phyloP scores from a whole-genome alignment of 139 green algal species.

The Spirogloea muscicola region DNA sequence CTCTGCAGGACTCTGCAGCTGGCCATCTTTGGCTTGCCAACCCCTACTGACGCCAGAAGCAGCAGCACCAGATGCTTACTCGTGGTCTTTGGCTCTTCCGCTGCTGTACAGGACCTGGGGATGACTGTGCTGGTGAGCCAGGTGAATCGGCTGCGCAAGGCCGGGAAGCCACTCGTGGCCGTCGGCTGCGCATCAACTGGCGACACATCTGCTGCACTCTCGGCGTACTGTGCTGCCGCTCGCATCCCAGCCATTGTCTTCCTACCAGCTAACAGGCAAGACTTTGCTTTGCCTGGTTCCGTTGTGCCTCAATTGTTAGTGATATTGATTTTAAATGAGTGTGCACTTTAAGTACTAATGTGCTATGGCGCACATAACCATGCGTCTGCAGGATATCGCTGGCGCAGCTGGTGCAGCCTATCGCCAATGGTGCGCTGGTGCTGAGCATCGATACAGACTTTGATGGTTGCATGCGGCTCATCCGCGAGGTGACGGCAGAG shows the following conservation, averaged over 20 bases:
- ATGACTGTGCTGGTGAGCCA: constrained; percentile 98
- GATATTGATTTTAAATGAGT: too few species aligned
- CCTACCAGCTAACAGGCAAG: constrained; percentile 89
- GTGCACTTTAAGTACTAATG: too few species aligned
- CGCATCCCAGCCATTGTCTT: constrained; percentile 99
- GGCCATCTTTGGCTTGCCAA: too few species aligned
- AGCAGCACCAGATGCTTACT: too few species aligned
- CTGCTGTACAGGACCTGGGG: constrained; percentile 90
- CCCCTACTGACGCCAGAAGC: too few species aligned
- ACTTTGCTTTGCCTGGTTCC: too few species aligned
- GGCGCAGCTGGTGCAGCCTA: constrained; percentile 98
- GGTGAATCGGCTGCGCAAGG: constrained; percentile 82
- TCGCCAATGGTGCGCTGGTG: constrained; percentile 97
- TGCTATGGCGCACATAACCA: too few species aligned
- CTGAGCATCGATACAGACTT: constrained; percentile 99
- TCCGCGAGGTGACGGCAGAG: constrained; percentile 84
- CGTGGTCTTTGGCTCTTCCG: too few species aligned
- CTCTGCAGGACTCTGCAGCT: too few species aligned
- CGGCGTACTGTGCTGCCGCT: constrained; percentile 93
- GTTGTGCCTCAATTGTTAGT: too few species aligned
- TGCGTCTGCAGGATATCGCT: constrained; percentile 50
- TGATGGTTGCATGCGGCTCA: constrained; percentile 99
- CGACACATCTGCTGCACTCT: constrained; percentile 95
- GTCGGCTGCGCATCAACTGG: constrained; percentile 98
- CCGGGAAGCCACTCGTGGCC: constrained; percentile 78